Base-by-base conservation (phyloP, 2,329 filamentous ascomycete species). In the Elsinoe arachidis region DNA sequence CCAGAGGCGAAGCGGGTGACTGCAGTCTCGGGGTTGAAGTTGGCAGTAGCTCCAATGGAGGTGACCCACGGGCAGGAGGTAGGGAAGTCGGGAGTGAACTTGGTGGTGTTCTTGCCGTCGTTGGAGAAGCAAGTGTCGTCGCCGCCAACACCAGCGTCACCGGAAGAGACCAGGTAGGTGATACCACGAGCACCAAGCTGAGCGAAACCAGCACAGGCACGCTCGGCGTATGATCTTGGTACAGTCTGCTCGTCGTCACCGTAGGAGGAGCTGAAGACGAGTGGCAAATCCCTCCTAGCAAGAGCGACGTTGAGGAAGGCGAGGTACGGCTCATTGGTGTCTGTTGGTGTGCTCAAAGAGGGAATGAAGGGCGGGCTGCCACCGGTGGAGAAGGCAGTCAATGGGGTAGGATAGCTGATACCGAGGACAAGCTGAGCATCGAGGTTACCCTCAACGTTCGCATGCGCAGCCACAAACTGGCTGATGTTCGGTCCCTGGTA, bases 321-420 rank as follows among this genome's bases (percentile, higher is more conserved):
- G 1, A 87, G 73, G 68, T 87, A 88, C 0, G 84, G 84, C 71
- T 89, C 86, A 67, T 88, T 88, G 62, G 75, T 77, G 67, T 84
- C 78, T 21, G 61, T 72, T 17, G 75, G 67, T 52, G 71, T 72
- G 65, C 62, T 73, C 11, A 74, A 63, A 39, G 81, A 75, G 0
- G 80, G 75, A 10, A 74, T 70, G 64, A 78, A 79, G 1, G 78
- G 79, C 46, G 76, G 81, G 19, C 69, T 71, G 15, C 84, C 84
- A 19, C 76, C 83, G 1, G 81, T 84, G 52, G 78, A 81, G 68
- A 81, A 87, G 57, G 79, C 80, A 7, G 72, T 75, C 47, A 83
- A 75, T 9, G 78, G 76, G 2, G 80, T 76, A 1, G 79, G 78
- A 60, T 76, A 77, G 61, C 76, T 77, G 58, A 85, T 72, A 11